Conservation (phyloP, 371 early-diverging fungal species). For the Lichtheimia corymbifera region DNA sequence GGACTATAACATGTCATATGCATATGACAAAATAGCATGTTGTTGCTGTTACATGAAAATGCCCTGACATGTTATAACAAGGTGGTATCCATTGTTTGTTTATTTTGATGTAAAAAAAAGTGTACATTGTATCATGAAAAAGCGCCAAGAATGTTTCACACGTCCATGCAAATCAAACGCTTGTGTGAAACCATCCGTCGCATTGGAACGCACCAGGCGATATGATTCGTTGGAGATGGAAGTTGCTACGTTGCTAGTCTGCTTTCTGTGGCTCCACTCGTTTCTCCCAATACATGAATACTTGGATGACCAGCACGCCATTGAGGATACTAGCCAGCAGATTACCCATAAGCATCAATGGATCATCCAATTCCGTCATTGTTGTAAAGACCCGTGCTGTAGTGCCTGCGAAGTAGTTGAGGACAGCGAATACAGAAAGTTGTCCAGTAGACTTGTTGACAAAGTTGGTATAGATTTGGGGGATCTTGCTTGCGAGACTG, state of each 20-base stretch:
- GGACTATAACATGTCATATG: no score
- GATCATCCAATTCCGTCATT: constrained; percentile 83
- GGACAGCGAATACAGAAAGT: constrained; percentile 83
- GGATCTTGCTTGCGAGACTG: constrained; percentile 76
- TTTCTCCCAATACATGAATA: constrained; percentile 77
- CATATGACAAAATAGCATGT: no score
- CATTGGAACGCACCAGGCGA: no score
- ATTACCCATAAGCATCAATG: constrained; percentile 68
- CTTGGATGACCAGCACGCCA: constrained; percentile 76
- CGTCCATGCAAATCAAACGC: background rate
- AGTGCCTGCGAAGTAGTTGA: constrained; percentile 83
- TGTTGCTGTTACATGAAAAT: no score
- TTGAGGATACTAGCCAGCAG: constrained; percentile 73
- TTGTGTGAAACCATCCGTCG: background rate
- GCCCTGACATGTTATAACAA: no score
- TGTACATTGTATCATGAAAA: no score
- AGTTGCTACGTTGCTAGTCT: constrained; percentile 5
- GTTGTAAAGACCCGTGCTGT: constrained; percentile 93
- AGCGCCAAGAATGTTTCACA: no score
- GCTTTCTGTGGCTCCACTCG: constrained; percentile 20
- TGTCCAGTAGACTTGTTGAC: constrained; percentile 82
- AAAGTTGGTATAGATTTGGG: constrained; percentile 85
- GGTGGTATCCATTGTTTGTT: no score
- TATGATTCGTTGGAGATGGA: background rate
- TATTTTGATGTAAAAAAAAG: no score